Base-by-base conservation (phyloP, 805 yeast genomes). In the Yamadazyma olivae region DNA sequence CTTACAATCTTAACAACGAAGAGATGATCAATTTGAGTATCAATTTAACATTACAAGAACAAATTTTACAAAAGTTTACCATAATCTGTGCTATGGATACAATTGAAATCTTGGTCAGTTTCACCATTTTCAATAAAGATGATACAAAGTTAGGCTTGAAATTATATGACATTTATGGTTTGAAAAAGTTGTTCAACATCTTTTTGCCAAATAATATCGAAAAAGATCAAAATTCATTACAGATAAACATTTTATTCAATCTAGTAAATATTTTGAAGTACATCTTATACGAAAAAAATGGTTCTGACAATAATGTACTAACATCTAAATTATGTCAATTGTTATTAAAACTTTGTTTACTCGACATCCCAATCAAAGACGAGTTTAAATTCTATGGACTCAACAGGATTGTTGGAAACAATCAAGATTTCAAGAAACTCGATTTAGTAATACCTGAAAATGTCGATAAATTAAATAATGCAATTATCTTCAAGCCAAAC, bases 41-140 rank as follows among this genome's bases (percentile, higher is more conserved):
- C 19, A 36, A 36, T 20, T 26, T 35, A 21, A 36, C 44, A 12
- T 23, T 32, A n/a, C 49, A 41, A 33, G 34, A 36, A 12, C 32
- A 30, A 14, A 16, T 35, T 9, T 17, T 81, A 2, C 79, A 80
- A 37, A 70, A 71, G 19, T 64, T 79, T 40, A 63, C 68, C 0
- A 56, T 80, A 5, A 53, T 72, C 0, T 75, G 71, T 50, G 59
- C 76, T 2, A 64, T 77, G 54, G 89, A 83, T 48, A 57, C 78
- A 3, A 45, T 82, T 15, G 88, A 81, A 45, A 58, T 64, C 0
- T 53, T 77, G 13, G 48, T 65, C 26, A 32, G 39, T 14, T 36
- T 36, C 14, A 36, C 35, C 3, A 14, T 27, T 12, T 27, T 40
- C 9, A 30, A 33, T 12, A 24, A 32, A 15, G 30, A 21, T 19